Percentiles rank a stretch among this genome's conserved stretches.
Evolutionary conservation across 2,329 filamentous ascomycete species (phyloP).

Genomic region (Leptographium galeiforme): DNA sequence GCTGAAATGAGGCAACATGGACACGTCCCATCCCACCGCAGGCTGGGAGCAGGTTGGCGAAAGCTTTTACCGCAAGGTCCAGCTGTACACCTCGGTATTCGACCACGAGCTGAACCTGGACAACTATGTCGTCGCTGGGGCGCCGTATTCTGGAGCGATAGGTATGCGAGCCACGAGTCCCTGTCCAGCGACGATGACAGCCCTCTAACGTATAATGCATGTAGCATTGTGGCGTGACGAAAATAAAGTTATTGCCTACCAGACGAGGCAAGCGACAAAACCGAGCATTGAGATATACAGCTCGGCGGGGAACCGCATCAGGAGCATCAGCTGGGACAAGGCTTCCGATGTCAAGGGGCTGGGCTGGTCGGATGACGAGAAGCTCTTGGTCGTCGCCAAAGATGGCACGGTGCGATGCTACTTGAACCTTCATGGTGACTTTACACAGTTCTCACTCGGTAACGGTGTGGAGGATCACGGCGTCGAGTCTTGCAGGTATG

Average conservation of each 20-base stretch:
- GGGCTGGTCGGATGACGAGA: conserved; percentile 94
- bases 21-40: conserved; percentile 54
- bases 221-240: conserved; percentile 82
- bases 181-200: neutral
- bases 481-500: conserved; percentile 63
- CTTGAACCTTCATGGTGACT: conserved; percentile 84
- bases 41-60: conserved; percentile 93
- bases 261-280: conserved; percentile 57
- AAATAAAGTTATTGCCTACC: conserved; percentile 66
- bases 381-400: conserved; percentile 72
- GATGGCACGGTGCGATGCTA: conserved; percentile 88
- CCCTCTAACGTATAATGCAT: neutral
- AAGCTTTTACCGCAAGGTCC: conserved; percentile 87
- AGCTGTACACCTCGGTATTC: conserved; percentile 87
- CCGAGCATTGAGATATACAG: conserved; percentile 90
- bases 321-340: conserved; percentile 82
- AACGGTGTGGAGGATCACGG: conserved; percentile 80
- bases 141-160: conserved; percentile 85
- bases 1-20: conserved; percentile 26
- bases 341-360: conserved; percentile 65
- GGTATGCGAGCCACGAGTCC: conserved; percentile 39
- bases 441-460: conserved; percentile 84
- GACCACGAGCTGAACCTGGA: conserved; percentile 88
- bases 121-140: conserved; percentile 83
- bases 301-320: conserved; percentile 77